Conservation (phyloP, 2,329 filamentous ascomycete species). For the Alternaria atra region DNA sequence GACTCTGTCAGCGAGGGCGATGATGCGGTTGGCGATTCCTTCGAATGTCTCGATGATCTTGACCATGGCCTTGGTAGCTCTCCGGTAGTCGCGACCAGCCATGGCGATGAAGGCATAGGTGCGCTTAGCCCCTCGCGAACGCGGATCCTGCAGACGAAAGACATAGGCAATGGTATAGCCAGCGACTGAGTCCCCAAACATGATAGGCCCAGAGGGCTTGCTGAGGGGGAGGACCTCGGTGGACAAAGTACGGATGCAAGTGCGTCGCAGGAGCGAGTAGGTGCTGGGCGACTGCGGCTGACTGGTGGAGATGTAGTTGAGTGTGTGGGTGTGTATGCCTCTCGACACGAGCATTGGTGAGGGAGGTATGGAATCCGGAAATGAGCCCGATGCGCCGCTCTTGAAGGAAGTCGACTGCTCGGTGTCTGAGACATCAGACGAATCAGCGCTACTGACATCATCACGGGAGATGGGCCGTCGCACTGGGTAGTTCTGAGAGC, state of each 20-base stretch:
- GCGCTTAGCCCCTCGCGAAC: conserved; percentile 64
- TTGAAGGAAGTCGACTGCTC: conserved; percentile 51
- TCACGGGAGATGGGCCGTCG: conserved; percentile 50
- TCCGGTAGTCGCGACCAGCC: conserved; percentile 65
- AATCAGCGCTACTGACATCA: conserved; percentile 46
- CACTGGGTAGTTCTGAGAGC: conserved; percentile 62
- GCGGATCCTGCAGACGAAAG: conserved; percentile 66
- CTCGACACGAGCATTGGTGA: conserved; percentile 55
- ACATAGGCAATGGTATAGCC: conserved; percentile 69
- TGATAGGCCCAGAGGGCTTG: conserved; percentile 65
- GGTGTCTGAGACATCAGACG: conserved; percentile 48
- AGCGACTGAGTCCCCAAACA: conserved; percentile 64
- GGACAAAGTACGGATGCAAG: conserved; percentile 66
- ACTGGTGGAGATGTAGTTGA: conserved; percentile 67
- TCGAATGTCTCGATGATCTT: conserved; percentile 59
- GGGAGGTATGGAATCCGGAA: conserved; percentile 47
- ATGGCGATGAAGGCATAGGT: conserved; percentile 67
- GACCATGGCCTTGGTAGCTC: conserved; percentile 54
- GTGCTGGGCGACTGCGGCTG: conserved; percentile 63
- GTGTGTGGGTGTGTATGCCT: conserved; percentile 61
- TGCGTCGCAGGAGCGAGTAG: conserved; percentile 65
- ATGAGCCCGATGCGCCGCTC: conserved; percentile 41
- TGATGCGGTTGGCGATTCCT: conserved; percentile 62
- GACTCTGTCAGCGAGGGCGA: conserved; percentile 53
- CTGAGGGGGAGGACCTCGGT: conserved; percentile 65